Evolutionary conservation across 2,329 filamentous ascomycete genomes (phyloP).

Genomic region (Fusarium albidum): DNA sequence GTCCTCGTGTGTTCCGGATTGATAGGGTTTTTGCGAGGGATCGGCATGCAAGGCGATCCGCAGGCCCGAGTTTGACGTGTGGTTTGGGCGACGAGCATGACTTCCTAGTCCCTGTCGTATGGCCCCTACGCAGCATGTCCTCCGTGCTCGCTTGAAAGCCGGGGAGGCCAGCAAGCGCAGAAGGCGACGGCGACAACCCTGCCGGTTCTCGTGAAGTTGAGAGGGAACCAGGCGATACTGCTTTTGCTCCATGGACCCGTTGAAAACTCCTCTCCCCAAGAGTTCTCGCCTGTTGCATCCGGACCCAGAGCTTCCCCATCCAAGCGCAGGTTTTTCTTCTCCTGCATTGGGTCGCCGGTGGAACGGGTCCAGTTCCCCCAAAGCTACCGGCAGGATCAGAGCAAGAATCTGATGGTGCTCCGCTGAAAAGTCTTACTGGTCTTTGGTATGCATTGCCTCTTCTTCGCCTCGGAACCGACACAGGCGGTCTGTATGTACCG

Average conservation of each 20-base stretch:
- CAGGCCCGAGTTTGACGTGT: not conserved
- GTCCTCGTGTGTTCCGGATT: not conserved
- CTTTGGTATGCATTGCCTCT: constrained; percentile 24
- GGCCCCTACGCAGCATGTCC: not conserved
- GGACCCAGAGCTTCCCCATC: constrained; percentile 14
- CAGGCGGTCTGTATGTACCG: constrained; percentile 20
- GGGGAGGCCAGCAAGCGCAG: constrained; percentile 2
- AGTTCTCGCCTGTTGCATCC: constrained; percentile 8
- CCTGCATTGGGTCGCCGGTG: not conserved
- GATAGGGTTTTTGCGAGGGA: not conserved
- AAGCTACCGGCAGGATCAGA: not conserved
- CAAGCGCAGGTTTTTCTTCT: not conserved
- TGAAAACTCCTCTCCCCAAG: not conserved
- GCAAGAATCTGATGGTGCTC: constrained; percentile 2
- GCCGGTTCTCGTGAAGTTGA: not conserved
- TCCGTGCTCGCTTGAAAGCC: constrained; percentile 3
- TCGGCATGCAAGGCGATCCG: constrained; percentile 1
- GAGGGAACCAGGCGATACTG: not conserved
- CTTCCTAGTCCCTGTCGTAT: constrained; percentile 3
- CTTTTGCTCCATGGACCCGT: constrained; percentile 2
- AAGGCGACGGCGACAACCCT: constrained; percentile 3
- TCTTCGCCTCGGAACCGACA: constrained; percentile 10
- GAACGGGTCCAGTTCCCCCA: constrained; percentile 15
- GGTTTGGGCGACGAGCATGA: not conserved
- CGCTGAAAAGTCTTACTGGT: constrained; percentile 31